Conservation (phyloP, 768 basidiomycete genomes). For the Neoboletus brunneissimus region DNA sequence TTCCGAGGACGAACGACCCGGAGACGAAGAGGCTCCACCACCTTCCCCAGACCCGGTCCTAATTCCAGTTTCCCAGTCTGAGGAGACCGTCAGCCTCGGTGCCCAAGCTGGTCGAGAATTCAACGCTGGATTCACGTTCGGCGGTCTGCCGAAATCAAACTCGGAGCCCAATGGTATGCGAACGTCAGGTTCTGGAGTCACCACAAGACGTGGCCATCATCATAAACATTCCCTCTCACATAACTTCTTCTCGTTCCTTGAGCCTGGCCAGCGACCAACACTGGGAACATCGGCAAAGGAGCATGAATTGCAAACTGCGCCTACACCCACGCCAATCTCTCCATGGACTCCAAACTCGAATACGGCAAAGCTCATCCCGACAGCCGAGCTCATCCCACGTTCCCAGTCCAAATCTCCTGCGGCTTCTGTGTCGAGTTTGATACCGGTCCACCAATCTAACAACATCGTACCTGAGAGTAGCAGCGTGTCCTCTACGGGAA, state of each 20-base stretch:
- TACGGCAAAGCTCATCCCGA: constrained; percentile 1
- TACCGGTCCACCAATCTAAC: neutral
- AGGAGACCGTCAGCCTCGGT: constrained; percentile 19
- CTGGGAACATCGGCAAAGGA: constrained; percentile 13
- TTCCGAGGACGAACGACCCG: constrained; percentile 57
- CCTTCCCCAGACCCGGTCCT: constrained; percentile 42
- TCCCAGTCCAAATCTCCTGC: constrained; percentile 26
- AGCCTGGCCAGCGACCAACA: constrained; percentile 48
- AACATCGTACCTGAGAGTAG: neutral
- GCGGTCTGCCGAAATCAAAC: constrained; percentile 40
- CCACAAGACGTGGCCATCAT: constrained; percentile 64
- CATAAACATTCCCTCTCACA: constrained; percentile 94
- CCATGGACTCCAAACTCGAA: constrained; percentile 62
- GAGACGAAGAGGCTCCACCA: constrained; percentile 47
- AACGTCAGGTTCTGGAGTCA: constrained; percentile 21
- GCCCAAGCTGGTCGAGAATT: constrained; percentile 39
- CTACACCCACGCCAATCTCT: constrained; percentile 59
- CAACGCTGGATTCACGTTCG: constrained; percentile 63
- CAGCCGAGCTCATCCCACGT: constrained; percentile 14
- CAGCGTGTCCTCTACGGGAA: constrained; percentile 23
- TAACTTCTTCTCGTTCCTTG: constrained; percentile 94
- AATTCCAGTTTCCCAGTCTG: constrained; percentile 42
- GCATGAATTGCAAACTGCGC: constrained; percentile 51
- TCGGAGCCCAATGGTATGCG: constrained; percentile 20
- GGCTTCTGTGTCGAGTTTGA: constrained; percentile 11